Base-by-base conservation (phyloP, 2,329 filamentous ascomycete genomes). In the Pseudophaeomoniella oleicola region DNA sequence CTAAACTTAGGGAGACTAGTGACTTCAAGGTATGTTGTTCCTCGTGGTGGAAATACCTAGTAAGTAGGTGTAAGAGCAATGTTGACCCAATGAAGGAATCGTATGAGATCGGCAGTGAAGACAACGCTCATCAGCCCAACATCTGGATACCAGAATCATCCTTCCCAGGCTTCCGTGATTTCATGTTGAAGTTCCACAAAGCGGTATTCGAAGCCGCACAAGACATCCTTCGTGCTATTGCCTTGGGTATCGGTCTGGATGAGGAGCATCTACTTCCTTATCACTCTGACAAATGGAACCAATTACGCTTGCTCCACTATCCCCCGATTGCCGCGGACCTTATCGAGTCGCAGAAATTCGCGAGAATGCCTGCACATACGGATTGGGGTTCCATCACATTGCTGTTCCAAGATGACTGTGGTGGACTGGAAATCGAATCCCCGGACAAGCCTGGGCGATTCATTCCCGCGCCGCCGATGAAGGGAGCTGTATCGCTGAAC, bases 231-330 rank as follows among this genome's bases (percentile, higher is more conserved):
- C 46, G 43, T 31, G 58, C 57, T 16, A 52, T 72, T 3, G 64
- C 67, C 3, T 37, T 63, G 3, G 67, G 67, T 1, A 46, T 74
- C 29, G 60, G 57, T 3, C 51, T 72, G 2, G 57, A 66, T 35
- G 59, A 64, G 35, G 53, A 55, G 12, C 57, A 62, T 42, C 51
- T 71, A n/a, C 43, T 63, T 3, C 50, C 52, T 14, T 61, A 67
- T 32, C 73, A 78, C 50, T 64, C 62, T 19, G 66, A 67, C 0
- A 59, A 67, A 39, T 67, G 74, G 44, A 73, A 75, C 42, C 73
- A 77, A 41, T 56, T 78, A 6, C 64, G 75, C 2, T 51, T 80
- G 16, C 55, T 78, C 12, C 73, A 78, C 48, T 79, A 74, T 41
- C 67, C 69, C 0, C 55, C 63, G 2, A 55, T 71, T 3, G 56